Evolutionary conservation across 495 filamentous ascomycete species (phyloP).

Genomic region (Talaromyces borbonicus): DNA sequence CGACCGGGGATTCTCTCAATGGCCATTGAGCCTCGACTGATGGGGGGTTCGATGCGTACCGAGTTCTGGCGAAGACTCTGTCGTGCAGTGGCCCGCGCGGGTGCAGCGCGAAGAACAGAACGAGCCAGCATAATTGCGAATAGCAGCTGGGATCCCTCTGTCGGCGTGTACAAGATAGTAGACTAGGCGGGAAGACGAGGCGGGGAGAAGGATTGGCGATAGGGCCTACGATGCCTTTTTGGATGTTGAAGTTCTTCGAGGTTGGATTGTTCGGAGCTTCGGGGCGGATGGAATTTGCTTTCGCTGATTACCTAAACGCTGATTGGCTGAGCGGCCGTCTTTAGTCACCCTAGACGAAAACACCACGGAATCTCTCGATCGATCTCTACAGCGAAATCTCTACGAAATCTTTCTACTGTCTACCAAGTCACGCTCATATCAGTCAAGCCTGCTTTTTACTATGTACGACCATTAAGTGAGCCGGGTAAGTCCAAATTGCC

Average conservation of each 20-base stretch:
- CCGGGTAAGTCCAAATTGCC: too few species aligned
- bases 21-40: constrained; percentile 12
- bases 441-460: too few species aligned
- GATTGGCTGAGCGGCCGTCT: constrained; percentile 4
- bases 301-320: constrained; percentile 7
- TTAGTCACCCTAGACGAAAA: constrained; percentile 5
- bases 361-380: constrained; percentile 3
- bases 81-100: constrained; percentile 59
- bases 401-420: too few species aligned
- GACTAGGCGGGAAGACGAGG: neutral
- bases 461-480: too few species aligned
- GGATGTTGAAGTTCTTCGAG: constrained; percentile 6
- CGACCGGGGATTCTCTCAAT: constrained; percentile 22
- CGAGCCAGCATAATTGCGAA: constrained; percentile 69
- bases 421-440: too few species aligned
- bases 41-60: constrained; percentile 32
- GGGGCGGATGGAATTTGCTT: constrained; percentile 8
- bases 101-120: constrained; percentile 70
- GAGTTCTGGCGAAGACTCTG: constrained; percentile 40
- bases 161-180: neutral
- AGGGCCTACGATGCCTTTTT: constrained; percentile 1
- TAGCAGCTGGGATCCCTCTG: constrained; percentile 5
- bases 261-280: constrained; percentile 8
- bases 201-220: constrained; percentile 1
- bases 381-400: neutral